Base-by-base conservation (phyloP, 176 grass and related monocot genomes). In the Pontederia crassipes region DNA sequence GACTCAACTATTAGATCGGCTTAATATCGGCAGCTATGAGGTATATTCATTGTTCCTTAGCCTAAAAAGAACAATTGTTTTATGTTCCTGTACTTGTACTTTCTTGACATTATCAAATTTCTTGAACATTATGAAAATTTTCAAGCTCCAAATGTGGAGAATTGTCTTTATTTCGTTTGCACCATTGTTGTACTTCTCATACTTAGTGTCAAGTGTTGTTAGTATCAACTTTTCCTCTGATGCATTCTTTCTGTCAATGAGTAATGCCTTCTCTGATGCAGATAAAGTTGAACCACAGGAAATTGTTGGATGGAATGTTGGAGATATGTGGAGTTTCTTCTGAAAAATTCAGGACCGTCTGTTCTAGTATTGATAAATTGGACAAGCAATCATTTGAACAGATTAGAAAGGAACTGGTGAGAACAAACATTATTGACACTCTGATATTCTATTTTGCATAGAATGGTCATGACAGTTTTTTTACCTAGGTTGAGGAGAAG, bases 331-430 rank as follows among this genome's bases (percentile, higher is more conserved):
- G 94, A 55, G 94, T 98, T 13, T 77, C 94, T 80, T 15, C 88
- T 74, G 82, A 98, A 66, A 98, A 98, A 49, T 92, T 98, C 47
- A 89, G 94, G 79, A 89, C 88, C n/a, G 94, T 98, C 80, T 98
- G 94, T 71, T 93, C 94, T 10, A 98, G 94, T 66, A 98, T 93
- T 52, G 94, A 98, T 68, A 98, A 98, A 54, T 64, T 98, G 75
- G 88, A 98, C 57, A 98, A 93, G 47, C 88, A 89, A 75, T 71
- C 88, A 32, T 98, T 98, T 18, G 88, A 92, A 62, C 84, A 93
- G 48, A 86, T 93, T 45, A 98, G 86, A 65, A 89, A 86, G 58
- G 94, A 98, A 72, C 71, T 98, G 84, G 88, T 98, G 77, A 74
- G 85, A 27, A 78, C 60, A 65, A 3, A 1, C 2, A 50, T 12